Evolutionary conservation across 768 basidiomycete genomes (phyloP).

Genomic region (Kwoniella sp.): DNA sequence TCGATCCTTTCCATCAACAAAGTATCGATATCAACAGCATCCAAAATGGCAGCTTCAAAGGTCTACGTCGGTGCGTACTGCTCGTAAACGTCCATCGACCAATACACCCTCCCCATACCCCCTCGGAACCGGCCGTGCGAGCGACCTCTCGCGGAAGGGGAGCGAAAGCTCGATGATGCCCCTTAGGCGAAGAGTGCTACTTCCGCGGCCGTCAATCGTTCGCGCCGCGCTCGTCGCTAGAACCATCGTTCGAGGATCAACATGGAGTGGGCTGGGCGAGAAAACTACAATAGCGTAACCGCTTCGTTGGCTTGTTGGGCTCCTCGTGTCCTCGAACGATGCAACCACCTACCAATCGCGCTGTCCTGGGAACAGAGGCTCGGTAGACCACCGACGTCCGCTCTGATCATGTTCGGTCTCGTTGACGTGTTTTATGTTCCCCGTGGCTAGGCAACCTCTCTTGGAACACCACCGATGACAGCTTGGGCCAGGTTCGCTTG

Average conservation of each 20-base stretch:
- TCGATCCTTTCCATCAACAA: not conserved
- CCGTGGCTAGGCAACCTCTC: slow-evolving; percentile 47
- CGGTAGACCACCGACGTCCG: not conserved
- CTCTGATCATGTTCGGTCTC: slow-evolving; percentile 5
- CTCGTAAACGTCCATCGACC: not conserved
- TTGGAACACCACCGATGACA: slow-evolving; percentile 77
- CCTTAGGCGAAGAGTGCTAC: no score
- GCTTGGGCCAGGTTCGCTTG: slow-evolving; percentile 70
- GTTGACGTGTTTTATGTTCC: slow-evolving; percentile 6
- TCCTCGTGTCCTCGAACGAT: slow-evolving; percentile 12
- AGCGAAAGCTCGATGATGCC: no score
- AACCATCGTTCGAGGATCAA: slow-evolving; percentile 5
- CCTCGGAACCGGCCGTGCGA: no score
- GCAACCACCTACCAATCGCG: not conserved
- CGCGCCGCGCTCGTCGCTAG: no score
- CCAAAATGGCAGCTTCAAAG: slow-evolving; percentile 38
- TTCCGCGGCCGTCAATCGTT: no score
- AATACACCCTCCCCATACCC: slow-evolving; percentile 1
- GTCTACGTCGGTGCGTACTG: slow-evolving; percentile 48
- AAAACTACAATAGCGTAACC: not conserved
- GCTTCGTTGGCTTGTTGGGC: not conserved
- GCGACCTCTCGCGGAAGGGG: no score
- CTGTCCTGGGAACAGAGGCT: no score
- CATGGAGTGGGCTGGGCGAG: no score
- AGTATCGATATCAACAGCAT: not conserved